Evolutionary conservation across 345 rosid genomes (phyloP), one percentile per base, ranked within the genome.

Genomic region (Populus deltoides): DNA sequence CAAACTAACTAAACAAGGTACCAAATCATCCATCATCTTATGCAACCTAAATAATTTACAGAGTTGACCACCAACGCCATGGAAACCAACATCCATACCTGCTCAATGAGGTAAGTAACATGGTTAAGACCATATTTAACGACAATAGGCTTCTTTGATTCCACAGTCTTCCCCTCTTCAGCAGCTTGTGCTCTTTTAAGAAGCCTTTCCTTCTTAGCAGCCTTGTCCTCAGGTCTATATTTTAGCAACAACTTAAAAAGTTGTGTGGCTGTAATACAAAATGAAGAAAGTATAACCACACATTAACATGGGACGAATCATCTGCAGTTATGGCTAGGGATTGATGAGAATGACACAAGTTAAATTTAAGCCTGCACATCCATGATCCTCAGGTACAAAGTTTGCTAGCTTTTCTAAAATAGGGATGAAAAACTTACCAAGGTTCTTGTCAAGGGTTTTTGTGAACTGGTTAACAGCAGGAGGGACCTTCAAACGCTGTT

Each of bases 391-490:
- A 3, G 17, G 16, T 5, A 12, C 35, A 24, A 43, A 22, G 3
- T 9, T 45, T 11, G 10, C 2, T 20, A 15, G 5, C 27, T 25
- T 71, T 16, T 16, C 57, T 55, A n/a, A 6, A 31, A 25, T 59
- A 47, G 12, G 1, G 9, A 15, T 43, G 11, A 22, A 75, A 33
- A 35, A 31, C 7, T 49, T 77, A 91, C 97, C 97, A 6, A 90
- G 88, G 63, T 90, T 90, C 87, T 92, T 93, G 88, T 93, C 98
- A 7, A 90, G 91, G 20, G 98, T 89, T 87, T 93, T 93, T 78
- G 97, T 90, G 83, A 92, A 93, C 82, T 92, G 97, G 75, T 90
- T 92, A 62, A 92, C 78, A 16, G 97, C 87, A 0, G 97, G 97
- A 1, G 98, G 97, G 29, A 93, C 94, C 91, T 93, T 93, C 84